Evolutionary conservation across 2,329 filamentous ascomycete genomes (phyloP), one percentile per base, ranked within the genome.

Genomic region (Fonsecaea multimorphosa): DNA sequence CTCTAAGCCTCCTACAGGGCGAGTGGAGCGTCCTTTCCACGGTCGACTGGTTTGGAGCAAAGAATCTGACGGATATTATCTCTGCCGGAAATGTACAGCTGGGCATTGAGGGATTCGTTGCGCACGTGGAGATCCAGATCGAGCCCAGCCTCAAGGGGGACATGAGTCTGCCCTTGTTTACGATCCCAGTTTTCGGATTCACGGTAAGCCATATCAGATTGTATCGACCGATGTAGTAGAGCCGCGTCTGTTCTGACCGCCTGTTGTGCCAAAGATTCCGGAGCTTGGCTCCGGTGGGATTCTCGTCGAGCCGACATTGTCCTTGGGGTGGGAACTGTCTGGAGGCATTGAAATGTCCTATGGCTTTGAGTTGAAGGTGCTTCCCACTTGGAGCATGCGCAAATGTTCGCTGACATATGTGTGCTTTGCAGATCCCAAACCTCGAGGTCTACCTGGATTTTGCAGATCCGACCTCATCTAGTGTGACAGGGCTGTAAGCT

Each of bases 401-500:
- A 14, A 38, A n/a, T 19, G 38, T n/a, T 19, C 38, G 38, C 38
- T 44, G n/a, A n/a, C 4, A 19, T 19, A 19, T 44, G 8, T 22
- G 38, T 44, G 38, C 16, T 44, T 14, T 12, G 4, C 29, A 60
- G 58, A 52, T 60, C 44, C 58, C 36, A 19, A 52, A 60, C 19
- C 58, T 60, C 6, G 16, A 9, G 6, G 32, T 60, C 16, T 7
- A n/a, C n/a, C 40, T 60, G 6, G 29, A 60, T 34, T 60, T 60
- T 27, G 40, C 58, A 22, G 29, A 60, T 8, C 58, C 40, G n/a
- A 19, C 16, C 16, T 60, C 58, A 32, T 60, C 58, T 9, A 27
- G 6, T 2, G 58, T 60, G 38, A 60, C 58, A 29, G 58, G 58
- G 16, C 44, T 60, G 58, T 60, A 60, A 60, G 58, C n/a, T 9